A percentile compares a stretch with the other conserved stretches of the same genome.
Evolutionary conservation across 352 stramenopile species (phyloP).

Genomic region (Globisporangium emineosum): DNA sequence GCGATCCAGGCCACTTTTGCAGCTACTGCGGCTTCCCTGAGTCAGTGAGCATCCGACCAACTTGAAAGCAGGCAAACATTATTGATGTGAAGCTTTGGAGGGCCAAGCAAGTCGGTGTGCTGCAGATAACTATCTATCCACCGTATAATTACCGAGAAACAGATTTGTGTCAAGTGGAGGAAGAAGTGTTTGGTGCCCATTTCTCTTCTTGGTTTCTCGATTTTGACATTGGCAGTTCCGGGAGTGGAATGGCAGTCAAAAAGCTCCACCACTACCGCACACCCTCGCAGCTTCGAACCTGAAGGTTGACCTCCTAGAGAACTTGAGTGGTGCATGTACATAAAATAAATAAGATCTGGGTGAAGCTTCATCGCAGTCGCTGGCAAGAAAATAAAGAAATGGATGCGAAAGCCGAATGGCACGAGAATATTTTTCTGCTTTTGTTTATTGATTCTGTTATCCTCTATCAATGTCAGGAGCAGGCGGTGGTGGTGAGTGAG

Average conservation of each 20-base stretch:
- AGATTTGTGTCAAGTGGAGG: background rate
- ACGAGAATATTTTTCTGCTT: background rate
- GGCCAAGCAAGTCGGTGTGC: background rate
- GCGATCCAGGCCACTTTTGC: constrained; percentile 24
- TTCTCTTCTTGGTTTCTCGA: background rate
- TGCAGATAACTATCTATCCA: background rate
- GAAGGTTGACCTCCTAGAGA: too few relatives aligned
- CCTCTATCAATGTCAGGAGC: constrained; percentile 10
- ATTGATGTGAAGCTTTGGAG: background rate
- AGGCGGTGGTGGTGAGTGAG: background rate
- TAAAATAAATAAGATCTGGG: background rate
- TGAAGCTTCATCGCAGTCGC: background rate
- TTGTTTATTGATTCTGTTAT: constrained; percentile 8
- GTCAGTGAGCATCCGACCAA: background rate
- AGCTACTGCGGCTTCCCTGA: background rate
- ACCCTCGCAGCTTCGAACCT: too few relatives aligned
- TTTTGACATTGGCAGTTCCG: background rate
- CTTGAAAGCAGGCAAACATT: background rate
- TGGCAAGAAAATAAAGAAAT: background rate
- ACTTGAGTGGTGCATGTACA: background rate
- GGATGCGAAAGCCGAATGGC: background rate
- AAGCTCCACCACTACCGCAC: background rate
- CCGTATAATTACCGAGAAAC: background rate
- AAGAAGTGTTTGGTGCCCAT: background rate
- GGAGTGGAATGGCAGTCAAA: background rate